A percentile compares a stretch with the other conserved stretches of the same genome.
These are phyloP conservation scores for Boletus rex-veris DNA, from an alignment of 768 basidiomycete genomes.

Conservation along the genomic window DNA sequence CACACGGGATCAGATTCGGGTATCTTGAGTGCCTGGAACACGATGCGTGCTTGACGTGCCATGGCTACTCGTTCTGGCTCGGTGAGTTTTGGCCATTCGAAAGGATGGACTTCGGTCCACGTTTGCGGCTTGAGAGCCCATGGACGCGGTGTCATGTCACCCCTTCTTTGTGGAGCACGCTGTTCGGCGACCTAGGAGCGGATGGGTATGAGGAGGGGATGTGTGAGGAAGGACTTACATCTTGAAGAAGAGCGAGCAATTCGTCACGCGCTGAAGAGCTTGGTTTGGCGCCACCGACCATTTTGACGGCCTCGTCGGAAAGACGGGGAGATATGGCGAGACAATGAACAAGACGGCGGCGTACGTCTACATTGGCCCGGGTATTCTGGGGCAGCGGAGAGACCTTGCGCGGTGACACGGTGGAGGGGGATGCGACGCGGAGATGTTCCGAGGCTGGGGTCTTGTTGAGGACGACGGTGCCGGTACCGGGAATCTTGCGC, in stretches of 20 bases:
- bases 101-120: slow-evolving; percentile 72
- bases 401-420: slow-evolving; percentile 27
- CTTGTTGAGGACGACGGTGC: slow-evolving; percentile 25
- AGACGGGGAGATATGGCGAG: slow-evolving; percentile 50
- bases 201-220: neutral
- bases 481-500: slow-evolving; percentile 35
- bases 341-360: slow-evolving; percentile 46
- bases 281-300: slow-evolving; percentile 44
- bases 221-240: slow-evolving; percentile 36
- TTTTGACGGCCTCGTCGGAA: slow-evolving; percentile 33
- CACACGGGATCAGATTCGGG: slow-evolving; percentile 62
- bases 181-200: slow-evolving; percentile 50
- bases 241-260: slow-evolving; percentile 46
- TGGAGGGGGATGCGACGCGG: slow-evolving; percentile 30
- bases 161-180: slow-evolving; percentile 29
- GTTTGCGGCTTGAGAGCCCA: slow-evolving; percentile 55
- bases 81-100: slow-evolving; percentile 51
- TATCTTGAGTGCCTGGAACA: slow-evolving; percentile 49
- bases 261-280: slow-evolving; percentile 37
- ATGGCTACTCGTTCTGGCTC: slow-evolving; percentile 47
- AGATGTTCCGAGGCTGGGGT: slow-evolving; percentile 27
- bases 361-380: slow-evolving; percentile 21
- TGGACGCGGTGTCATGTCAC: slow-evolving; percentile 35
- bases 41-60: slow-evolving; percentile 49
- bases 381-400: slow-evolving; percentile 27